A percentile compares a stretch with the other conserved stretches of the same genome.
Evolutionary conservation across 1,139 yeast species (phyloP).

Genomic region (Keqinozyma sinolaborantium): DNA sequence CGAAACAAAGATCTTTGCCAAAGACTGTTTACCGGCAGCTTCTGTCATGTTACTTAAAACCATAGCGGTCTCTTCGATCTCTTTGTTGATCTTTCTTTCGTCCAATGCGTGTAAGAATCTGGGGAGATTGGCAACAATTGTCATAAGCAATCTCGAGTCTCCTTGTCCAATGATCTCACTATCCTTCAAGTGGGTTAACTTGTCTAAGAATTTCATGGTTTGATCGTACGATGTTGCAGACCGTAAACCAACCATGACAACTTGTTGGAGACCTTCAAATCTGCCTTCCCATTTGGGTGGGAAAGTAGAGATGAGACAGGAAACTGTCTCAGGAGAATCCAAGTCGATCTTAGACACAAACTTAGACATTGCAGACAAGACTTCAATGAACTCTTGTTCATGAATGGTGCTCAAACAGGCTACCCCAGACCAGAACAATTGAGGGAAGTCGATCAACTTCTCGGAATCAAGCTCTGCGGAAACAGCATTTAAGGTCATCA

Average conservation of each 20-base stretch:
- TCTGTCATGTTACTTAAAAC: constrained; percentile 61
- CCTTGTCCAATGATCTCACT: constrained; percentile 79
- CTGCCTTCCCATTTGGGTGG: constrained; percentile 97
- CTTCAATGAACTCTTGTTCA: constrained; percentile 91
- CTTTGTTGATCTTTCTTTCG: constrained; percentile 45
- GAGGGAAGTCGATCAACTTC: constrained; percentile 84
- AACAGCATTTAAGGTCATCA: constrained; percentile 91
- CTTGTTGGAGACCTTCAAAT: constrained; percentile 82
- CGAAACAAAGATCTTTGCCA: constrained; percentile 74
- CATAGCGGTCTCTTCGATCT: constrained; percentile 56
- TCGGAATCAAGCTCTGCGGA: constrained; percentile 81
- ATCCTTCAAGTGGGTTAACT: constrained; percentile 62
- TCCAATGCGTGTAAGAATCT: constrained; percentile 79
- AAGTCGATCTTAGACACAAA: constrained; percentile 84
- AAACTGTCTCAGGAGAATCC: constrained; percentile 81
- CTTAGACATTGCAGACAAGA: constrained; percentile 74
- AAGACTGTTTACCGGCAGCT: constrained; percentile 50
- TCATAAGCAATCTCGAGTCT: constrained; percentile 63
- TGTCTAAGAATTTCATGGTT: constrained; percentile 69
- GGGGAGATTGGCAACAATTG: constrained; percentile 78
- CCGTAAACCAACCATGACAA: constrained; percentile 76
- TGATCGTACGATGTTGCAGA: constrained; percentile 81
- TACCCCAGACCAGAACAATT: constrained; percentile 91
- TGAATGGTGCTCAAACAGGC: constrained; percentile 89
- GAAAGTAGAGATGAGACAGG: constrained; percentile 77